These are phyloP conservation scores for Tagetes erecta DNA, from an alignment of 129 eudicot genomes.

Conservation along the genomic window DNA sequence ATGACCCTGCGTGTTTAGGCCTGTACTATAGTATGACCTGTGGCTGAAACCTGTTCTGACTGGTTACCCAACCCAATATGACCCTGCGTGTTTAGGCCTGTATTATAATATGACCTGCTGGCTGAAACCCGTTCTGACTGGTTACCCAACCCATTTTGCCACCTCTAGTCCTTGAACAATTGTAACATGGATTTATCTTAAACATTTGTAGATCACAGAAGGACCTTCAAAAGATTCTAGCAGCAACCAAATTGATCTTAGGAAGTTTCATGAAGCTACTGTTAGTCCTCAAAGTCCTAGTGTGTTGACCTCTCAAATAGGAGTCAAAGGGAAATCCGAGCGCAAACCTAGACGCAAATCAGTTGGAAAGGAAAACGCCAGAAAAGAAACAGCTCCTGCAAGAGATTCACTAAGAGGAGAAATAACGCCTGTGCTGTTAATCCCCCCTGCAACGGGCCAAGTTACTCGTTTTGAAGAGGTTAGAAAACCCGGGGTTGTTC, in stretches of 20 bases:
- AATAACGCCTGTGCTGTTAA: conserved; percentile 26
- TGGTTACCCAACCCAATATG: background rate
- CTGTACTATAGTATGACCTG: background rate
- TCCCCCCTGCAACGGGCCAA: conserved; percentile 38
- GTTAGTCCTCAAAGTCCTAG: conserved; percentile 41
- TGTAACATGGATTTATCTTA: conserved; percentile 16
- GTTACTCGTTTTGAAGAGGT: conserved; percentile 35
- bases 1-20: background rate
- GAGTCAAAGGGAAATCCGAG: conserved; percentile 49
- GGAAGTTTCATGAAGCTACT: conserved; percentile 30
- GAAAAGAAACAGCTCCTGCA: conserved; percentile 45
- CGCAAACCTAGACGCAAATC: conserved; percentile 73
- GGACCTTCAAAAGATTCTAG: conserved; percentile 44
- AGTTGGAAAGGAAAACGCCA: conserved; percentile 48
- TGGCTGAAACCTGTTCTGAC: background rate
- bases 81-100: background rate
- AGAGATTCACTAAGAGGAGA: conserved; percentile 35
- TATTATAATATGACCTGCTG: background rate
- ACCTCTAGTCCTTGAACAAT: conserved; percentile 12
- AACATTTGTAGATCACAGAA: conserved; percentile 42
- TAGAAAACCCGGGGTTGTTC: conserved; percentile 37
- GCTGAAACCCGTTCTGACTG: background rate
- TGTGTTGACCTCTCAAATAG: conserved; percentile 30
- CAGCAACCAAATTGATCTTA: conserved; percentile 37
- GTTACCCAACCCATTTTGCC: conserved; percentile 9